Conservation (phyloP, 345 rosid species). For the Dovyalis caffra region DNA sequence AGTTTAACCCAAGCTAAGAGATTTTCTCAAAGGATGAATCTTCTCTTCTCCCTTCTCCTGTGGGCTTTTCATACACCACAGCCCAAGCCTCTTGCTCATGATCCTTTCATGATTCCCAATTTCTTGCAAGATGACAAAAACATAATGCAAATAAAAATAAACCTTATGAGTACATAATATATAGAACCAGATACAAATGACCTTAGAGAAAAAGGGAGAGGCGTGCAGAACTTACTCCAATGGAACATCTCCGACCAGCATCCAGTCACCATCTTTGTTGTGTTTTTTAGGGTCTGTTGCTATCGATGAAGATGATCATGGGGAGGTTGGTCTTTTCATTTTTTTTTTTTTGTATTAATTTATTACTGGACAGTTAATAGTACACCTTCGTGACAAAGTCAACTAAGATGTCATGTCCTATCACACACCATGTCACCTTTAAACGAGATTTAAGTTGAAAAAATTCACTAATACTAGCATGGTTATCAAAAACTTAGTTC, state of each 20-base stretch:
- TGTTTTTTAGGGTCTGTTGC: too few relatives aligned
- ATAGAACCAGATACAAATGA: background rate
- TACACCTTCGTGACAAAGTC: too few relatives aligned
- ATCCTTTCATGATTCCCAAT: conserved; percentile 79
- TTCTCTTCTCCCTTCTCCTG: conserved; percentile 9
- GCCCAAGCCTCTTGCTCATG: conserved; percentile 74
- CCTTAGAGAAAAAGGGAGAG: too few relatives aligned
- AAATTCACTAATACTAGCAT: too few relatives aligned
- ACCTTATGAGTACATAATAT: background rate
- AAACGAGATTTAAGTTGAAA: too few relatives aligned
- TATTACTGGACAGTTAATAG: too few relatives aligned
- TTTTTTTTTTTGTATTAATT: too few relatives aligned
- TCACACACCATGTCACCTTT: too few relatives aligned
- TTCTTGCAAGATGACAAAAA: conserved; percentile 80
- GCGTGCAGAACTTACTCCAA: conserved; percentile 15
- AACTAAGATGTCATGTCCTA: too few relatives aligned
- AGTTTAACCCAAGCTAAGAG: conserved; percentile 42
- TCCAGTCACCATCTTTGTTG: conserved; percentile 30
- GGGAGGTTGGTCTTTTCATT: too few relatives aligned
- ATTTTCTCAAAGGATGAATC: background rate
- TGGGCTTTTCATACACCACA: conserved; percentile 41
- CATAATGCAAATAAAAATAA: conserved; percentile 61
- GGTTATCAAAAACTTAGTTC: too few relatives aligned
- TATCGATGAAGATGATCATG: too few relatives aligned
- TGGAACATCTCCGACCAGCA: conserved; percentile 26